Base-by-base conservation (phyloP, 306 rosid species). In the Medicago truncatula region DNA sequence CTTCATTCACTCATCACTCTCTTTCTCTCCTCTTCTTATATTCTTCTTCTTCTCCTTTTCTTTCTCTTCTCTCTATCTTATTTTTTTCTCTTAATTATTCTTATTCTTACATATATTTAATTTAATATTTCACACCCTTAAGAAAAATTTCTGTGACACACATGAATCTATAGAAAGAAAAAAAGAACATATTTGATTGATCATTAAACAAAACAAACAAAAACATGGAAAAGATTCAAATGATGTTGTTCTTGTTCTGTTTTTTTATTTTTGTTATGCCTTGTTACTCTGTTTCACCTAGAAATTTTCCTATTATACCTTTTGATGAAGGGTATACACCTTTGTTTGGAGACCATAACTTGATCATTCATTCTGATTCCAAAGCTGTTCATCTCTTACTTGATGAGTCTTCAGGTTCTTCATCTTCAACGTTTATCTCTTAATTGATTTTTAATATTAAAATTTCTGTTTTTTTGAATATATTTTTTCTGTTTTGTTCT, bases 291-390 rank as follows among this genome's bases (percentile, higher is more conserved):
- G 92, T 79, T 20, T 85, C 88, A 25, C 15, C 73, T 23, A 46
- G 20, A 18, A 87, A 83, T 16, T 75, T 92, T 14, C 96, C 98
- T 39, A 80, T 86, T 61, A 75, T 85, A 38, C 49, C 90, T 59
- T 94, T 94, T 71, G 96, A 94, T 23, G 98, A 94, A 82, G 98
- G 98, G 12, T 94, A 92, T 41, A 72, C 82, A 53, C 92, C 76
- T 17, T 86, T 94, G 52, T 94, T 94, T 79, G 98, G 98, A 47
- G 96, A 92, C 54, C 76, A 81, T 47, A 92, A 94, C 80, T 83
- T 94, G 59, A 75, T 76, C 60, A 71, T 92, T 77, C 91, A 83
- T 50, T 77, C 81, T 62, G 97, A 94, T 77, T 96, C 96, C 0
- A 92, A 92, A 75, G 83, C 92, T 0, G 97, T 92, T 82, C 98